phyloP scores from a whole-genome alignment of 1,284 basidiomycete species.

The Boletus semigastroideus region DNA sequence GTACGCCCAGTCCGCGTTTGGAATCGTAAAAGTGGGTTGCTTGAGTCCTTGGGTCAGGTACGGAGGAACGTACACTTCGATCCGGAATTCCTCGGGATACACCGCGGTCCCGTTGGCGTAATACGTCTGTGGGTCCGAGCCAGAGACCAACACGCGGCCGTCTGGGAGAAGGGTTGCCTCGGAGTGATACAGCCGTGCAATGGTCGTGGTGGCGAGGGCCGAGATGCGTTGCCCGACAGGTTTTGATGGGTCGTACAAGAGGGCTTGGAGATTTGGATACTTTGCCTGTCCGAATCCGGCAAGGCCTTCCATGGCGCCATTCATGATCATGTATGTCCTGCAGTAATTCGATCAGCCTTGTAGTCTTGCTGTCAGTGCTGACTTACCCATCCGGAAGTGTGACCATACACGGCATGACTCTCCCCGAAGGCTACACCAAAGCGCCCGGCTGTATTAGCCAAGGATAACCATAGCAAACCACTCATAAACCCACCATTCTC shows the following conservation, averaged over 20 bases:
- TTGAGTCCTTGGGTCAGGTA: conserved; percentile 60
- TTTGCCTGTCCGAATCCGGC: conserved; percentile 71
- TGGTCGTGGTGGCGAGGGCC: conserved; percentile 64
- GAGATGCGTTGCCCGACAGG: conserved; percentile 62
- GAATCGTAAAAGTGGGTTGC: conserved; percentile 59
- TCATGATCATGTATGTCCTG: conserved; percentile 72
- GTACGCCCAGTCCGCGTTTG: conserved; percentile 60
- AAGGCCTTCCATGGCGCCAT: conserved; percentile 62
- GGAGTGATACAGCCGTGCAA: conserved; percentile 82
- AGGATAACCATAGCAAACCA: neutral
- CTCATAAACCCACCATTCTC: neutral
- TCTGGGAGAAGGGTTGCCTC: conserved; percentile 70
- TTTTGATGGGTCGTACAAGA: conserved; percentile 67
- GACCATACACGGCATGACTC: conserved; percentile 75
- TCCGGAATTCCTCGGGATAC: conserved; percentile 68
- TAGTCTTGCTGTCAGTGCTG: neutral
- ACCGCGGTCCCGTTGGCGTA: conserved; percentile 12
- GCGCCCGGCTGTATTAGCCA: neutral
- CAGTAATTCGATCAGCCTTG: conserved; percentile 16
- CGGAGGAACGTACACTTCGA: conserved; percentile 76
- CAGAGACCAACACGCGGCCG: conserved; percentile 70
- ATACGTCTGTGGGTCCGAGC: conserved; percentile 62
- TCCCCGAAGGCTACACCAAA: conserved; percentile 57
- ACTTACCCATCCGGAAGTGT: conserved; percentile 53
- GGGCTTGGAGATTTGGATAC: conserved; percentile 61